Evolutionary conservation across 768 basidiomycete genomes (phyloP).

Genomic region (Tephrocybe sp.): DNA sequence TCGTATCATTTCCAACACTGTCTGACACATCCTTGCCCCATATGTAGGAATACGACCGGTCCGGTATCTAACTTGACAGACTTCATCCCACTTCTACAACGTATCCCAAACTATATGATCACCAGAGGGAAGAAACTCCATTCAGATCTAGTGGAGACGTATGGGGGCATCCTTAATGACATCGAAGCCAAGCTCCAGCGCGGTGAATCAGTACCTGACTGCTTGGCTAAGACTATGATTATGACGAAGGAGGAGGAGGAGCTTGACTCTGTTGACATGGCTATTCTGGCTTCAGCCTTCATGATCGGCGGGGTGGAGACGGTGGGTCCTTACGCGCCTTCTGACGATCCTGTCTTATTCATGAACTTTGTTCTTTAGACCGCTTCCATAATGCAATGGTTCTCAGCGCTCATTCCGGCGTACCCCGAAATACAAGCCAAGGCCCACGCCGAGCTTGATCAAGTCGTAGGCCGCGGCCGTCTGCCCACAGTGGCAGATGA

Average conservation of each 20-base stretch:
- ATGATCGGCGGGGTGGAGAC: slow-evolving; percentile 47
- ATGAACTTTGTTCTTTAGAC: too few species aligned
- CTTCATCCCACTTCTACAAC: slow-evolving; percentile 41
- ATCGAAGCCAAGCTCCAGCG: slow-evolving; percentile 33
- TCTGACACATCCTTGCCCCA: slow-evolving; percentile 7
- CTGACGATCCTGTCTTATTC: too few species aligned
- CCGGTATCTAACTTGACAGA: slow-evolving; percentile 45
- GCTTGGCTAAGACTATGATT: slow-evolving; percentile 39
- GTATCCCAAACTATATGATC: slow-evolving; percentile 34
- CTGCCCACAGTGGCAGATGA: slow-evolving; percentile 30
- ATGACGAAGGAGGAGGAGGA: slow-evolving; percentile 30
- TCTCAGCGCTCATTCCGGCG: slow-evolving; percentile 33
- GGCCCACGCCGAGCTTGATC: slow-evolving; percentile 30
- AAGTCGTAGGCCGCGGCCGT: slow-evolving; percentile 27
- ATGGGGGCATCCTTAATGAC: slow-evolving; percentile 37
- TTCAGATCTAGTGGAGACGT: slow-evolving; percentile 31
- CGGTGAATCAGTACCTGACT: slow-evolving; percentile 40
- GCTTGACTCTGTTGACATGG: slow-evolving; percentile 37
- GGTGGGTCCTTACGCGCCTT: too few species aligned
- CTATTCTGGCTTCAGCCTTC: slow-evolving; percentile 38
- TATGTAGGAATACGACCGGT: slow-evolving; percentile 39
- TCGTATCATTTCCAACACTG: background rate
- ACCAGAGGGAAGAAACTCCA: slow-evolving; percentile 39
- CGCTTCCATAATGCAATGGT: slow-evolving; percentile 36
- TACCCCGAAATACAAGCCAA: slow-evolving; percentile 26